Base-by-base conservation (phyloP, 1,284 basidiomycete genomes). In the Ustanciosporium gigantosporum region DNA sequence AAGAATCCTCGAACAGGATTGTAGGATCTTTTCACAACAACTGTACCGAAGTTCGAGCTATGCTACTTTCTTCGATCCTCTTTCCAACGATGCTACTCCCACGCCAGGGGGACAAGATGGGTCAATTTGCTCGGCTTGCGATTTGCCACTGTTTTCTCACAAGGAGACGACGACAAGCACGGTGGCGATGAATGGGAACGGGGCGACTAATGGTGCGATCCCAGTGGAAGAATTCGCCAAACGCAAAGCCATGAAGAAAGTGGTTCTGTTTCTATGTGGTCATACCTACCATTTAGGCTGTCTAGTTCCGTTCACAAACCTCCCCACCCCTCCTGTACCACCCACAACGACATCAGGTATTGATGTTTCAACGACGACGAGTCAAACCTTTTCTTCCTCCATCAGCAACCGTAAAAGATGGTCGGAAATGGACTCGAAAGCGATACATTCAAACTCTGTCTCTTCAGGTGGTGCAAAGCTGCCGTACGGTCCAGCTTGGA, bases 1-100 rank as follows among this genome's bases (percentile, higher is more conserved):
- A 24, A 61, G 53, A 8, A 73, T 77, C 15, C 44, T 76, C 23
- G 40, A 56, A n/a, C 65, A 66, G 27, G 69, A 74, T 35, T 58
- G 50, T 0, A 44, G 53, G 32, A 52, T 64, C n/a, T 45, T 71
- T 5, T 31, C 48, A n/a, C 42, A 60, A 11, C 60, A 68, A 8
- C 50, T 73, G 35, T 39, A 61, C 19, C 35, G 47, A 7, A 47
- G 50, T 20, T 62, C 68, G 42, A 24, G 41, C 9, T 51, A 68
- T 17, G 72, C 62, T 13, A 52, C 48, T 19, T 67, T 59, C 27
- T 52, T 64, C 20, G 72, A 74, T 31, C 41, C 43, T 22, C 53
- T 53, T 25, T 42, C 41, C 15, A n/a, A n/a, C n/a, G n/a, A n/a
- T n/a, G n/a, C n/a, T n/a, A n/a, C n/a, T n/a, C n/a, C n/a, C n/a